Evolutionary conservation across 2,329 filamentous ascomycete species (phyloP).

Genomic region (Diaporthe ilicicola): DNA sequence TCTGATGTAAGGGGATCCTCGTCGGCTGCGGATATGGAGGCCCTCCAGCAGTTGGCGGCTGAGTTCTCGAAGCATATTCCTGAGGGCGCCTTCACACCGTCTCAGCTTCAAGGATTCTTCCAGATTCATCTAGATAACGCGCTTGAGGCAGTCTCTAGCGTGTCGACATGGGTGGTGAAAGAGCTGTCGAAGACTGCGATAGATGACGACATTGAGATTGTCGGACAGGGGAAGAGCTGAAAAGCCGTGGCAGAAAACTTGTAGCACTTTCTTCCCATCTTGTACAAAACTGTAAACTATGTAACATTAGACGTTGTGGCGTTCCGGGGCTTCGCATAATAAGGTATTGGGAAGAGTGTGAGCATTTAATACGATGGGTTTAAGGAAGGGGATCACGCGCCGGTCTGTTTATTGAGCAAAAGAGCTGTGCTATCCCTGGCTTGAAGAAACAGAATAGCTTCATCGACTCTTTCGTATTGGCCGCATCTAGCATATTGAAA

Average conservation of each 20-base stretch:
- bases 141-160: conserved; percentile 38
- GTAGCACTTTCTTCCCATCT: neutral
- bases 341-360: neutral
- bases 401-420: no score
- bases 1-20: conserved; percentile 34
- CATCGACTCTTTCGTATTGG: no score
- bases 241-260: no score
- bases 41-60: conserved; percentile 36
- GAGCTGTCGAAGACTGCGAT: conserved; percentile 11
- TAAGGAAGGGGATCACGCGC: no score
- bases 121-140: conserved; percentile 45
- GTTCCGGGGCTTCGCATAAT: neutral
- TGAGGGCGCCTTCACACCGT: conserved; percentile 46
- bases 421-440: no score
- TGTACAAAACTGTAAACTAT: conserved; percentile 5
- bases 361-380: neutral
- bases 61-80: conserved; percentile 44
- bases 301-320: neutral
- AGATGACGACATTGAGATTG: conserved; percentile 31
- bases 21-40: conserved; percentile 37
- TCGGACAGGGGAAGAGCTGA: conserved; percentile 10
- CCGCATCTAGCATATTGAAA: no score
- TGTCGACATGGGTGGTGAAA: conserved; percentile 24
- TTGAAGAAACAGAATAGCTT: neutral
- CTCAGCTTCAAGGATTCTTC: conserved; percentile 47